Evolutionary conservation across 108 stramenopile genomes (phyloP).

Genomic region (Fistulifera pelliculosa): DNA sequence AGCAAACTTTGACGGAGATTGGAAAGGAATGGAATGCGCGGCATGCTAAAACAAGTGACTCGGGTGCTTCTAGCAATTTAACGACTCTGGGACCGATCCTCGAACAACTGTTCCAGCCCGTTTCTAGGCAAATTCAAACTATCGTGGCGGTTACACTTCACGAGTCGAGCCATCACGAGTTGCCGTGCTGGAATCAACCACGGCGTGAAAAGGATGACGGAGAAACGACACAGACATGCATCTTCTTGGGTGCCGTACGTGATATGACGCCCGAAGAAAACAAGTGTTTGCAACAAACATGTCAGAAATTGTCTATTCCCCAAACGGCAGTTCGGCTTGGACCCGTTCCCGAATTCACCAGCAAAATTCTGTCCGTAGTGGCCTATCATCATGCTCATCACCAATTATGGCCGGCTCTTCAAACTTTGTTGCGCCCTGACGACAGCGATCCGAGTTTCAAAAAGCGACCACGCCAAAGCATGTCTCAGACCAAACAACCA

Average conservation of each 20-base stretch:
- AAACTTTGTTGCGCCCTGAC: conserved; percentile 18
- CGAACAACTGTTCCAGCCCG: conserved; percentile 13
- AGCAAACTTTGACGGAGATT: conserved; percentile 25
- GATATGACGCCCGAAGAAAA: conserved; percentile 59
- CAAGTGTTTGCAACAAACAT: conserved; percentile 29
- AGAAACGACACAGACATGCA: conserved; percentile 13
- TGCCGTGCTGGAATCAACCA: conserved; percentile 42
- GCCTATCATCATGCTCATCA: conserved; percentile 44
- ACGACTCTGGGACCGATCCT: conserved; percentile 14
- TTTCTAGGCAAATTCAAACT: conserved; percentile 1
- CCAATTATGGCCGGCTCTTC: conserved; percentile 20
- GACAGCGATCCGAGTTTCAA: too few relatives aligned
- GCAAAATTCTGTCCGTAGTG: conserved; percentile 59
- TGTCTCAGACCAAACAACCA: too few relatives aligned
- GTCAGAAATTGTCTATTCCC: conserved; percentile 25
- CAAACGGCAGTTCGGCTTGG: conserved; percentile 51
- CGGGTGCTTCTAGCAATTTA: conserved; percentile 1
- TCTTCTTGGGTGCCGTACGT: conserved; percentile 69
- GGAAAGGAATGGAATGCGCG: conserved; percentile 30
- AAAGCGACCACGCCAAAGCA: too few relatives aligned
- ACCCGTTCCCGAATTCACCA: conserved; percentile 65
- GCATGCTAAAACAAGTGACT: background rate
- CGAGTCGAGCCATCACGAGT: conserved; percentile 53
- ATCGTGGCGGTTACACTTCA: conserved; percentile 56
- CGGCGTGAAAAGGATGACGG: background rate